phyloP scores from a whole-genome alignment of 2,329 filamentous ascomycete genomes.

The Colletotrichum spaethianum region DNA sequence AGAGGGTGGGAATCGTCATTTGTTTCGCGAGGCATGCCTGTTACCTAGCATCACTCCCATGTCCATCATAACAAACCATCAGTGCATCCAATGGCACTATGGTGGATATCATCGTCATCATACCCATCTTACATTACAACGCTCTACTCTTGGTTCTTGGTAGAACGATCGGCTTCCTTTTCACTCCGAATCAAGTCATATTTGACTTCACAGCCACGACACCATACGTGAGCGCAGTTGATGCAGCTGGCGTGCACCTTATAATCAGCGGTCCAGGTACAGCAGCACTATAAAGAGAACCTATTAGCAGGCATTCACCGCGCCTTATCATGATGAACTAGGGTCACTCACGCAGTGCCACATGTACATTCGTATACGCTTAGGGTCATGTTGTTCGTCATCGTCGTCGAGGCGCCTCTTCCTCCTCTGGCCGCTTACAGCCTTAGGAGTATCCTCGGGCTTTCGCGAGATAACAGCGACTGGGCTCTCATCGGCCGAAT shows the following conservation, averaged over 20 bases:
- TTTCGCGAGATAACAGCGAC: neutral
- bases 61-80: neutral
- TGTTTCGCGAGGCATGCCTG: neutral
- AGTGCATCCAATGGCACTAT: neutral
- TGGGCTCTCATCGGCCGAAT: conserved; percentile 16
- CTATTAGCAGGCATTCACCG: conserved; percentile 4
- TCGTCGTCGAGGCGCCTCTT: conserved; percentile 15
- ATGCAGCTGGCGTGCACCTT: conserved; percentile 24
- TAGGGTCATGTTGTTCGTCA: conserved; percentile 39
- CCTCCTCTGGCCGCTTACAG: conserved; percentile 4
- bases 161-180: neutral
- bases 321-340: no score
- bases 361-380: conserved; percentile 43
- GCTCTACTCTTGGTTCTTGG: neutral
- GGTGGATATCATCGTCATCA: neutral
- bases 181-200: neutral
- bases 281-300: conserved; percentile 23
- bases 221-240: conserved; percentile 25
- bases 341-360: conserved; percentile 50
- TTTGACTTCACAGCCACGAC: conserved; percentile 5
- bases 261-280: neutral
- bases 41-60: neutral
- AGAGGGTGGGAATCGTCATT: neutral
- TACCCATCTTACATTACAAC: neutral
- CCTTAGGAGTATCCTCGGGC: neutral